phyloP scores from a whole-genome alignment of 202 grass and related monocot species.

The Zizania palustris region DNA sequence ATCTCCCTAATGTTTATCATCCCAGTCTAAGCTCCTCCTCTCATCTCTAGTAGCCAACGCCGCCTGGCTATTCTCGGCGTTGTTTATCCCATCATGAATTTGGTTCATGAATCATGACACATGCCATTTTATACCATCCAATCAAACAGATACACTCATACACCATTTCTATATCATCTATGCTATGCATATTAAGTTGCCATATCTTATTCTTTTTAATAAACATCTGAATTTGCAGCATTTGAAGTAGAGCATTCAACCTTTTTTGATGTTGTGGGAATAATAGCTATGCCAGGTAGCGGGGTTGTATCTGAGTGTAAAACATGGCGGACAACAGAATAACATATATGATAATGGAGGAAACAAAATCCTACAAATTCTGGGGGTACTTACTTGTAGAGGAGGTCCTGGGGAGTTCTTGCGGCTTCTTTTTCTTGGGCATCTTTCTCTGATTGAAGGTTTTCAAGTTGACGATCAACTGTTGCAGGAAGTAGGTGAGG shows the following conservation, averaged over 20 bases:
- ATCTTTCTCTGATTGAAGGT: conserved; percentile 69
- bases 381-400: conserved; percentile 62
- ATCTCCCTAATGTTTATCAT: too few species aligned
- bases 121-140: background rate
- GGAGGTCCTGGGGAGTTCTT: conserved; percentile 64
- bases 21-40: too few species aligned
- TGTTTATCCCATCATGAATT: too few species aligned
- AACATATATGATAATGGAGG: background rate
- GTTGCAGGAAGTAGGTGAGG: conserved; percentile 78
- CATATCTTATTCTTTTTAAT: background rate
- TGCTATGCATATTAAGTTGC: background rate
- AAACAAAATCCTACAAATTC: conserved; percentile 14
- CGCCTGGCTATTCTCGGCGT: too few species aligned
- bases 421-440: conserved; percentile 66
- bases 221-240: background rate
- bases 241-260: background rate
- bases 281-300: background rate
- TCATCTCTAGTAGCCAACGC: too few species aligned
- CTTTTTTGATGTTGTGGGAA: background rate
- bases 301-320: background rate
- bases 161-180: background rate
- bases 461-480: conserved; percentile 89
- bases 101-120: too few species aligned
- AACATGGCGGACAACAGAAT: background rate
- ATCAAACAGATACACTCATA: too few species aligned